Percentiles rank a stretch among this genome's conserved stretches.
Evolutionary conservation across 805 yeast species (phyloP).

Genomic region (Wickerhamiella alocasiicola): DNA sequence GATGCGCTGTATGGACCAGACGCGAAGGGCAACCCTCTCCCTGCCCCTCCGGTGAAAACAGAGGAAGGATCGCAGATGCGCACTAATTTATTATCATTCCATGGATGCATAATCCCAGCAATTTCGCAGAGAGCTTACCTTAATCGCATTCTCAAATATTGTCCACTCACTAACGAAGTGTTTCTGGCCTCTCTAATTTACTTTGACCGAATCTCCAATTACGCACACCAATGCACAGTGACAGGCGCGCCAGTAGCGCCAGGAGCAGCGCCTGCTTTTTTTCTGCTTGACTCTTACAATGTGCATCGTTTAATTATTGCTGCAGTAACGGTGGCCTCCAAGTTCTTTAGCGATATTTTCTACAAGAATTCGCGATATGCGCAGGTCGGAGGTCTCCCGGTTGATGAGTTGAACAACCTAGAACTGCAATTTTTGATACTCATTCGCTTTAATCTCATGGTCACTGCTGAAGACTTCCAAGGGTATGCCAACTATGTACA

Average conservation of each 20-base stretch:
- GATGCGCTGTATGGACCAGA: conserved; percentile 67
- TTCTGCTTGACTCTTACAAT: conserved; percentile 92
- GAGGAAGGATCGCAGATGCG: conserved; percentile 21
- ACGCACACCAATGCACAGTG: conserved; percentile 39
- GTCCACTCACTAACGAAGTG: conserved; percentile 98
- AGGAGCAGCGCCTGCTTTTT: conserved; percentile 41
- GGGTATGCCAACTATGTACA: conserved; percentile 69
- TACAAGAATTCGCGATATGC: conserved; percentile 92
- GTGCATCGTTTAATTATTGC: conserved; percentile 88
- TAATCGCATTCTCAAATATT: conserved; percentile 81
- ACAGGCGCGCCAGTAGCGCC: conserved; percentile 10
- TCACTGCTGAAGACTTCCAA: conserved; percentile 81
- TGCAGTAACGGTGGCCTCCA: conserved; percentile 90
- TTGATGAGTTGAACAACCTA: conserved; percentile 68
- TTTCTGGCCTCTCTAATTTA: conserved; percentile 81
- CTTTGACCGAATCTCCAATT: conserved; percentile 84
- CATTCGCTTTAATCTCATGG: conserved; percentile 76
- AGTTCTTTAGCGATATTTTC: conserved; percentile 87
- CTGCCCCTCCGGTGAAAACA: conserved; percentile 20
- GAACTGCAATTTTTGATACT: conserved; percentile 80
- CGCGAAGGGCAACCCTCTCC: conserved; percentile 23
- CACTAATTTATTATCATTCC: conserved; percentile 61
- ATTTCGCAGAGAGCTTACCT: conserved; percentile 82
- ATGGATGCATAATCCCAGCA: conserved; percentile 95
- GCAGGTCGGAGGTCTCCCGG: conserved; percentile 83